Percentiles rank a stretch among this genome's conserved stretches.
These are phyloP conservation scores for Yamadazyma sp. DNA, from an alignment of 805 yeast genomes.

Conservation along the genomic window DNA sequence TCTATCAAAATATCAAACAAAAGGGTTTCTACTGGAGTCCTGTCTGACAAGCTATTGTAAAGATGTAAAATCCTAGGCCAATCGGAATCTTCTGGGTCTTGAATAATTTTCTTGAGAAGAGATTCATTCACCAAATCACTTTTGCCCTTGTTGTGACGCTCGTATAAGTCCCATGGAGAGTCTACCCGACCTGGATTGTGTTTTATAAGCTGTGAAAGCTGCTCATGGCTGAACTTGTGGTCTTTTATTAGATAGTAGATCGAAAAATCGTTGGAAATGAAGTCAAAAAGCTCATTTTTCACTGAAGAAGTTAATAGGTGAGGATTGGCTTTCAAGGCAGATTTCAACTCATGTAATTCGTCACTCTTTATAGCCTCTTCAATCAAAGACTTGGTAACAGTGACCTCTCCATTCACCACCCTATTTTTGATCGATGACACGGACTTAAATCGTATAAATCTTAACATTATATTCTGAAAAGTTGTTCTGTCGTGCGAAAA, in stretches of 20 bases:
- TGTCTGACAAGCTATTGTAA: conserved; percentile 4
- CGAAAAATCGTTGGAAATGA: conserved; percentile 27
- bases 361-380: conserved; percentile 12
- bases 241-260: conserved; percentile 25
- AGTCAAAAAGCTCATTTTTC: conserved; percentile 19
- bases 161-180: conserved; percentile 48
- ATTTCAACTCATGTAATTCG: conserved; percentile 15
- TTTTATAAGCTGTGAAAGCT: conserved; percentile 28
- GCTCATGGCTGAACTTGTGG: conserved; percentile 15
- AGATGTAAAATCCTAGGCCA: conserved; percentile 15
- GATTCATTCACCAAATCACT: conserved; percentile 1
- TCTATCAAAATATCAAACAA: conserved; percentile 11
- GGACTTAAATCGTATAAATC: conserved; percentile 14
- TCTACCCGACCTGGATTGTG: conserved; percentile 55
- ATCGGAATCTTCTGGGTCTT: conserved; percentile 9
- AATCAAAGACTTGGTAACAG: conserved; percentile 10
- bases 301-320: conserved; percentile 9
- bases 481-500: neutral
- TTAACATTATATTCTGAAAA: conserved; percentile 8
- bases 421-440: conserved; percentile 9
- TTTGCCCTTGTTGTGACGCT: conserved; percentile 21
- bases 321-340: conserved; percentile 14
- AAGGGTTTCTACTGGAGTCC: neutral
- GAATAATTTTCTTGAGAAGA: conserved; percentile 8
- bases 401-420: conserved; percentile 10